These are phyloP conservation scores for Myxozyma melibiosi DNA, from an alignment of 805 yeast genomes.

Conservation along the genomic window DNA sequence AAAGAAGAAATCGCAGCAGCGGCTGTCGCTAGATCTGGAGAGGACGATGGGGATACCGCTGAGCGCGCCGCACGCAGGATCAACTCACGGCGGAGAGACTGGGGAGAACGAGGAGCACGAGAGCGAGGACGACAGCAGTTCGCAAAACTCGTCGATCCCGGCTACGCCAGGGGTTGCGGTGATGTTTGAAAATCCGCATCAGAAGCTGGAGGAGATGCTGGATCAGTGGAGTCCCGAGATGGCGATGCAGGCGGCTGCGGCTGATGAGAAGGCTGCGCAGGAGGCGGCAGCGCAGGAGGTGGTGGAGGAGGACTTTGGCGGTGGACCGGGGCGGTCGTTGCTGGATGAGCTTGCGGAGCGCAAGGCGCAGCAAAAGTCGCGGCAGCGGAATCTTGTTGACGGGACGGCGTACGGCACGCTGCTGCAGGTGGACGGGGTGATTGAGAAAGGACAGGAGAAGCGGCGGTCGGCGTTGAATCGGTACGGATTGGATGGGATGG, in stretches of 20 bases:
- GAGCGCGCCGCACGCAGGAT: slow-evolving; percentile 3
- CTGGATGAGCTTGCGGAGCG: slow-evolving; percentile 22
- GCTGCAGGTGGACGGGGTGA: slow-evolving; percentile 15
- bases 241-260: background rate
- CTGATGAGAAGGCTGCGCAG: background rate
- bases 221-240: background rate
- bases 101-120: background rate
- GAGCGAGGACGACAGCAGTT: slow-evolving; percentile 2
- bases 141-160: background rate
- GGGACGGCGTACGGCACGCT: slow-evolving; percentile 4
- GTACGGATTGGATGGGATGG: slow-evolving; percentile 12
- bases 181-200: slow-evolving; percentile 17
- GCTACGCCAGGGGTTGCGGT: slow-evolving; percentile 6
- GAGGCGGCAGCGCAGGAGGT: background rate
- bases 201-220: slow-evolving; percentile 16
- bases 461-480: slow-evolving; percentile 14
- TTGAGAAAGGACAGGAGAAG: slow-evolving; percentile 13
- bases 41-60: background rate
- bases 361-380: slow-evolving; percentile 12
- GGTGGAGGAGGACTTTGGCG: background rate
- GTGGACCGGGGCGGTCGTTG: slow-evolving; percentile 18
- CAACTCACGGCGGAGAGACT: background rate
- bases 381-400: slow-evolving; percentile 1
- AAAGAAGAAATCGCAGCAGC: background rate
- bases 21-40: background rate